These are phyloP conservation scores for Actinomortierella wolfii DNA, from an alignment of 371 early-diverging fungal genomes.

Conservation along the genomic window DNA sequence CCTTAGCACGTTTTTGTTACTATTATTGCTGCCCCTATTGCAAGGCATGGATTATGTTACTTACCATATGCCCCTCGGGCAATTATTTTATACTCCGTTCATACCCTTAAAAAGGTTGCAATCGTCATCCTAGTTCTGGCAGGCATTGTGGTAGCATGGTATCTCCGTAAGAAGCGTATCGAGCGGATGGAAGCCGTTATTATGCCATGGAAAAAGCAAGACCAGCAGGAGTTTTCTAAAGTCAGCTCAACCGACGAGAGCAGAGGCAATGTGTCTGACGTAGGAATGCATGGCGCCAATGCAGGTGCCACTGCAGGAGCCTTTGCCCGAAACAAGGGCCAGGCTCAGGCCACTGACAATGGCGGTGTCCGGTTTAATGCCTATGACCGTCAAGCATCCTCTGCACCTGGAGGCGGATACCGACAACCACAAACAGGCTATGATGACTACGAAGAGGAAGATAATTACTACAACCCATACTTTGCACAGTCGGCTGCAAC, in stretches of 20 bases:
- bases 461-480: conserved; percentile 30
- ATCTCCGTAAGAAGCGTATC: conserved; percentile 18
- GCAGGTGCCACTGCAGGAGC: conserved; percentile 8
- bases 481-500: conserved; percentile 7
- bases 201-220: conserved; percentile 32
- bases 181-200: conserved; percentile 29
- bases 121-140: conserved; percentile 16
- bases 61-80: too few species aligned
- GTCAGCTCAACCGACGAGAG: conserved; percentile 12
- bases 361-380: conserved; percentile 3
- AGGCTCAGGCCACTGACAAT: background rate
- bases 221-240: conserved; percentile 19
- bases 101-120: conserved; percentile 21
- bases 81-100: too few species aligned
- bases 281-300: background rate
- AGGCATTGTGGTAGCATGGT: conserved; percentile 12
- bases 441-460: conserved; percentile 9
- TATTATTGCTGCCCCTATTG: too few species aligned
- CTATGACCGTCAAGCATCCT: conserved; percentile 14
- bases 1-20: too few species aligned
- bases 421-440: background rate
- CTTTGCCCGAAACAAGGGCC: conserved; percentile 8
- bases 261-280: conserved; percentile 6
- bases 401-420: background rate
- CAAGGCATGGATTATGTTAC: too few species aligned